Conservation (phyloP, 1,284 basidiomycete species). For the Erythrobasidium hasegawianum region DNA sequence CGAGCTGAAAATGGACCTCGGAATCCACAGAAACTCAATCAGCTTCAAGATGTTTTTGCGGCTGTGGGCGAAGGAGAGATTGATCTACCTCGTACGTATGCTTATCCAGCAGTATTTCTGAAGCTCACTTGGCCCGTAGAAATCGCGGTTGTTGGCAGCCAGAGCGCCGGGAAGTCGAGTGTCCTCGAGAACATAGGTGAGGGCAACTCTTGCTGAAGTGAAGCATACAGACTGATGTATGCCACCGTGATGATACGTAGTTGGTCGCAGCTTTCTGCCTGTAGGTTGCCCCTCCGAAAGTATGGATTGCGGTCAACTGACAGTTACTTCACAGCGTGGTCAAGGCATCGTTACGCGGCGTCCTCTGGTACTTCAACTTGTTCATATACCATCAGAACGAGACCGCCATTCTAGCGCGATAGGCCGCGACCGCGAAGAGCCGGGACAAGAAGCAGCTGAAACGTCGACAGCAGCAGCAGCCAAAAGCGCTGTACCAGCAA, state of each 20-base stretch:
- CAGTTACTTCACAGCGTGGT: constrained; percentile 39
- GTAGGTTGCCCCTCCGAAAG: no score
- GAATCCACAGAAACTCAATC: constrained; percentile 19
- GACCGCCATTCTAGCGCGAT: constrained; percentile 52
- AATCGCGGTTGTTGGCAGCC: constrained; percentile 50
- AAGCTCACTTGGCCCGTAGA: neutral
- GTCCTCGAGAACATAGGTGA: constrained; percentile 59
- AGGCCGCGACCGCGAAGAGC: constrained; percentile 45
- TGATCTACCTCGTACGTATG: constrained; percentile 17
- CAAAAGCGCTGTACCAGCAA: constrained; percentile 46
- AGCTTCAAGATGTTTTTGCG: constrained; percentile 29
- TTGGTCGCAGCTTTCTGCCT: constrained; percentile 92
- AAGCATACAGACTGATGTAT: no score
- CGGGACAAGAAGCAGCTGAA: constrained; percentile 34
- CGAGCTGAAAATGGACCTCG: neutral
- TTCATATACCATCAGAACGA: constrained; percentile 60
- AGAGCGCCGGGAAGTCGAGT: constrained; percentile 51
- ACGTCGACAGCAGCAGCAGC: constrained; percentile 5
- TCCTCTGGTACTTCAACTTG: constrained; percentile 90
- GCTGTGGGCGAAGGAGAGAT: constrained; percentile 26
- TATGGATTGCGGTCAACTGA: no score
- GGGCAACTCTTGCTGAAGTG: constrained; percentile 71
- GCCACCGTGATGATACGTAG: constrained; percentile 58
- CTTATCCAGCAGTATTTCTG: no score
- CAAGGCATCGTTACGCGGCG: constrained; percentile 90